Conservation (phyloP, 2,329 filamentous ascomycete genomes). For the Ciborinia camelliae region DNA sequence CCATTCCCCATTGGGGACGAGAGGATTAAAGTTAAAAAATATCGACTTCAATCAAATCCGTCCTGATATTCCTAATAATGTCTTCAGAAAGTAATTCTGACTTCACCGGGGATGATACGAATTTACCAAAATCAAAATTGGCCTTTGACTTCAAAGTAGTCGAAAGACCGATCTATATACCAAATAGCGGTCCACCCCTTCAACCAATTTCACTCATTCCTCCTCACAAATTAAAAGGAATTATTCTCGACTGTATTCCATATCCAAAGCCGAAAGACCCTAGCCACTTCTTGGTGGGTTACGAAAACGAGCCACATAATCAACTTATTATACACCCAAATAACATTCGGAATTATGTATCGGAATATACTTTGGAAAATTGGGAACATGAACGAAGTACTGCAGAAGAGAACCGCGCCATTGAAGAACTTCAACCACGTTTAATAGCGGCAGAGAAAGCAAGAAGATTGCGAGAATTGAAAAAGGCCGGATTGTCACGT, state of each 20-base stretch:
- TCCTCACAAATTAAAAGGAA: slow-evolving; percentile 49
- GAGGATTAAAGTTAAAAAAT: neutral
- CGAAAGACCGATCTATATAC: slow-evolving; percentile 41
- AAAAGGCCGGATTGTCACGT: slow-evolving; percentile 16
- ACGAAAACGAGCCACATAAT: slow-evolving; percentile 39
- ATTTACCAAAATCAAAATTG: slow-evolving; percentile 12
- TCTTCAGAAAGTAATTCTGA: neutral
- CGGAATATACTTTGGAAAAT: slow-evolving; percentile 52
- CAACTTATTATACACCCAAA: slow-evolving; percentile 51
- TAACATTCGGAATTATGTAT: slow-evolving; percentile 55
- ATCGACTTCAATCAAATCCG: neutral
- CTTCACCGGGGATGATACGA: slow-evolving; percentile 9
- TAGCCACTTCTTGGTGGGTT: slow-evolving; percentile 32
- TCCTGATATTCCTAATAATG: too few species aligned
- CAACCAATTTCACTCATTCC: slow-evolving; percentile 49
- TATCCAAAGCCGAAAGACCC: slow-evolving; percentile 38
- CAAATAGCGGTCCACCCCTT: slow-evolving; percentile 48
- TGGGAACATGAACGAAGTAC: slow-evolving; percentile 47
- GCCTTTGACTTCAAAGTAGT: slow-evolving; percentile 34
- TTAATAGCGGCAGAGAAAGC: slow-evolving; percentile 19
- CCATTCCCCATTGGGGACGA: neutral
- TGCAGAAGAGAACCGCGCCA: slow-evolving; percentile 14
- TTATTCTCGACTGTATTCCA: slow-evolving; percentile 52
- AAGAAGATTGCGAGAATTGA: slow-evolving; percentile 14
- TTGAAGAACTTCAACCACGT: slow-evolving; percentile 20